These are phyloP conservation scores for Didymella glomerata DNA, from an alignment of 2,329 filamentous ascomycete species.

Conservation along the genomic window DNA sequence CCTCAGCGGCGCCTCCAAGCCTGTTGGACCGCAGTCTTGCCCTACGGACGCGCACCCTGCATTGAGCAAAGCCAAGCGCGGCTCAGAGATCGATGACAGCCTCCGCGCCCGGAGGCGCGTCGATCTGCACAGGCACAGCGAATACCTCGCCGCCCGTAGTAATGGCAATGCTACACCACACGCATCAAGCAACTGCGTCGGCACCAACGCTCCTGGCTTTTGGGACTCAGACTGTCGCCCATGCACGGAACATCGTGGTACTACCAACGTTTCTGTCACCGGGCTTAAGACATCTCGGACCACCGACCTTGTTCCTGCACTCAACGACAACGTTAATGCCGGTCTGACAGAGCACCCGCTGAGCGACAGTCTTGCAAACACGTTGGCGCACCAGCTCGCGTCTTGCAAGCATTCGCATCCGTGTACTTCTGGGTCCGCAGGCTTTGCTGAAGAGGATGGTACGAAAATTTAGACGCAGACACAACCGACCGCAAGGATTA, in stretches of 20 bases:
- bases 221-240: conserved; percentile 1
- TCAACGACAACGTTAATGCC: neutral
- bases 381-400: conserved; percentile 15
- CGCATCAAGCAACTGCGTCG: neutral
- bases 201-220: neutral
- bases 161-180: neutral
- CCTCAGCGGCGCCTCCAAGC: neutral
- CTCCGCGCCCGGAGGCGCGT: neutral
- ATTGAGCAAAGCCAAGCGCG: conserved; percentile 11
- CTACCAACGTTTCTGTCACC: neutral
- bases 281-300: neutral
- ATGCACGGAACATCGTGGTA: neutral
- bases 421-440: neutral
- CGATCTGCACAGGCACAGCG: neutral
- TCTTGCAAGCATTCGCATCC: conserved; percentile 7
- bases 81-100: neutral
- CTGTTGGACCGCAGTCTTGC: neutral
- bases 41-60: neutral
- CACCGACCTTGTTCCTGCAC: neutral
- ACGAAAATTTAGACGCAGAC: neutral
- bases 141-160: neutral
- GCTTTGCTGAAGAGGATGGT: conserved; percentile 3
- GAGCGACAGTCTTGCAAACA: conserved; percentile 7
- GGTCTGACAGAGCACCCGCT: neutral
- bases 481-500: neutral